Percentiles rank a stretch among this genome's conserved stretches.
Evolutionary conservation across 2,329 filamentous ascomycete species (phyloP).

Genomic region (Rachicladosporium sp.): DNA sequence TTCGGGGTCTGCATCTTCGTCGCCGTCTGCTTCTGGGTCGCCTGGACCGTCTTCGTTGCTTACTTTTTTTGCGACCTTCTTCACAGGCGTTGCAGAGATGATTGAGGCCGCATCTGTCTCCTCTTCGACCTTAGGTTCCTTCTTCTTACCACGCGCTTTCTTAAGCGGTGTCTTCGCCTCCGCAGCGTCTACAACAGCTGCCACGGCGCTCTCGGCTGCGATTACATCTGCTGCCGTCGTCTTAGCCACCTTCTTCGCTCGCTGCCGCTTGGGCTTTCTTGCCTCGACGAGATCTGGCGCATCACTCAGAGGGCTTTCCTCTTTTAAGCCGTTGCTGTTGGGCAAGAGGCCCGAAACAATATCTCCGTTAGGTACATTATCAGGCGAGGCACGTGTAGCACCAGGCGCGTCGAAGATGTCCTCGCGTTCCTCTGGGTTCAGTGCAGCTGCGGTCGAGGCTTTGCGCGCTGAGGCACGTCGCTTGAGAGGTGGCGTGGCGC

Average conservation of each 20-base stretch:
- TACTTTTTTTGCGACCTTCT: slow-evolving; percentile 13
- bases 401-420: slow-evolving; percentile 31
- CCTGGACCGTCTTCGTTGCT: slow-evolving; percentile 9
- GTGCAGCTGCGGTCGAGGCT: slow-evolving; percentile 6
- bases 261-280: slow-evolving; percentile 14
- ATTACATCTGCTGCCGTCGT: slow-evolving; percentile 8
- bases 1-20: slow-evolving; percentile 41
- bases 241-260: slow-evolving; percentile 10
- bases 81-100: slow-evolving; percentile 7
- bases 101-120: slow-evolving; percentile 5
- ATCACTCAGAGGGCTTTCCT: slow-evolving; percentile 25
- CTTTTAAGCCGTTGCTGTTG: slow-evolving; percentile 8
- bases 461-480: slow-evolving; percentile 9
- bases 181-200: slow-evolving; percentile 6
- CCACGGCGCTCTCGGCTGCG: slow-evolving; percentile 9
- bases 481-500: slow-evolving; percentile 9
- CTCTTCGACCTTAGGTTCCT: slow-evolving; percentile 7
- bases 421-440: slow-evolving; percentile 23
- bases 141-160: slow-evolving; percentile 5
- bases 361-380: slow-evolving; percentile 23
- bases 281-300: slow-evolving; percentile 21
- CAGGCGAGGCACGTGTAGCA: slow-evolving; percentile 33
- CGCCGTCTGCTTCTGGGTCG: slow-evolving; percentile 42
- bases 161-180: slow-evolving; percentile 8
- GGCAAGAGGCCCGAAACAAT: slow-evolving; percentile 18